These are phyloP conservation scores for Osmanthus fragrans DNA, from an alignment of 257 asterid genomes.

Conservation along the genomic window DNA sequence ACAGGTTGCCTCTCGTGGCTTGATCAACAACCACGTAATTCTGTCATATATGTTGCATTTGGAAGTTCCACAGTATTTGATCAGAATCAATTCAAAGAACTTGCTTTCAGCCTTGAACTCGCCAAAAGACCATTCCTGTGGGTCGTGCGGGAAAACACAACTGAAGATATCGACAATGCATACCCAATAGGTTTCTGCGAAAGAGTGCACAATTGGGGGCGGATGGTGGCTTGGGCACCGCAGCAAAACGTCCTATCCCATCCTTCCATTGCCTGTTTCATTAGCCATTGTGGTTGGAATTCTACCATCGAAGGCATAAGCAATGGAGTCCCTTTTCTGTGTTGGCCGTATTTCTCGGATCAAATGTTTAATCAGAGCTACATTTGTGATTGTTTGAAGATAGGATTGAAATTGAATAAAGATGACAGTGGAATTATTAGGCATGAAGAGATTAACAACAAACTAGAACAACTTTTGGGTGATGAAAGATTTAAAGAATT, in stretches of 20 bases:
- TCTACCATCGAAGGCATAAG: too few species aligned
- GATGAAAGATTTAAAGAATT: slow-evolving; percentile 18
- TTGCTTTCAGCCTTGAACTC: slow-evolving; percentile 38
- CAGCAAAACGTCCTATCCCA: slow-evolving; percentile 37
- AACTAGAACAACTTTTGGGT: slow-evolving; percentile 26
- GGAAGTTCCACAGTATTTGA: slow-evolving; percentile 28
- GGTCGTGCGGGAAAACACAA: slow-evolving; percentile 26
- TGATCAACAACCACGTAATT: slow-evolving; percentile 29
- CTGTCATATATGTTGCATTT: slow-evolving; percentile 38
- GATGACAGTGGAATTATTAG: slow-evolving; percentile 25
- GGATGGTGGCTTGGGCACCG: slow-evolving; percentile 36
- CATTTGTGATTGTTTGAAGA: slow-evolving; percentile 36
- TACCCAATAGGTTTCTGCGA: neutral
- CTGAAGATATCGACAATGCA: neutral
- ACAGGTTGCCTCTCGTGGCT: slow-evolving; percentile 31
- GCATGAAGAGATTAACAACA: slow-evolving; percentile 26
- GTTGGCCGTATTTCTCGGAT: slow-evolving; percentile 37
- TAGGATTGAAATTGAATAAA: slow-evolving; percentile 34
- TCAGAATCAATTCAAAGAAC: slow-evolving; percentile 30
- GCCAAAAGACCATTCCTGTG: slow-evolving; percentile 36
- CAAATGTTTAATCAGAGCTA: slow-evolving; percentile 38
- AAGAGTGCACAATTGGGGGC: slow-evolving; percentile 15
- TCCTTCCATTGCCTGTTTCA: slow-evolving; percentile 36
- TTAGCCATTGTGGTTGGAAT: too few species aligned
- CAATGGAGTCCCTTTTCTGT: slow-evolving; percentile 24